Evolutionary conservation across 306 rosid genomes (phyloP).

Genomic region (Cicer yamashitae): DNA sequence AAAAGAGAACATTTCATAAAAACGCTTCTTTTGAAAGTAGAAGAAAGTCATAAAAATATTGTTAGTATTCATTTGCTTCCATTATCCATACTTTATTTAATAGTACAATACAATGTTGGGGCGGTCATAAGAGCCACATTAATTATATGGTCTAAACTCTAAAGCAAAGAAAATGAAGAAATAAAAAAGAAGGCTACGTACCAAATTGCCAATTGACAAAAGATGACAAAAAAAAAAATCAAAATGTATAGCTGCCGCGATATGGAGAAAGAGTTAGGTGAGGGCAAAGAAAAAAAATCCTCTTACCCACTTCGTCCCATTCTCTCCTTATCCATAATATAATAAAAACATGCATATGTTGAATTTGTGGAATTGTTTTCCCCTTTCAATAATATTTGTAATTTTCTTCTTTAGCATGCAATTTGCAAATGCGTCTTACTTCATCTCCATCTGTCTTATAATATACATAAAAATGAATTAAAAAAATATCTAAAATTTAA

Average conservation of each 20-base stretch:
- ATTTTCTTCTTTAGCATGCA: neutral
- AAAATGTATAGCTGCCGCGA: slow-evolving; percentile 30
- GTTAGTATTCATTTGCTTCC: slow-evolving; percentile 2
- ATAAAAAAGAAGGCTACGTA: slow-evolving; percentile 3
- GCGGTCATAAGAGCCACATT: slow-evolving; percentile 36
- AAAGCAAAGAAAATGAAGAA: slow-evolving; percentile 38
- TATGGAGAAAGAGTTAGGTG: slow-evolving; percentile 61
- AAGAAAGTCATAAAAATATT: too few species aligned
- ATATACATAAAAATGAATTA: too few species aligned
- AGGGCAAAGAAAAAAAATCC: slow-evolving; percentile 50
- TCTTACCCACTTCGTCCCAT: slow-evolving; percentile 45
- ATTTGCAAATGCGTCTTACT: neutral
- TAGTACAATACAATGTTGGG: slow-evolving; percentile 16
- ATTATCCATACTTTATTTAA: slow-evolving; percentile 27
- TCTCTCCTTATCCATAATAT: slow-evolving; percentile 15
- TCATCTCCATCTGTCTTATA: neutral
- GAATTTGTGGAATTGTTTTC: neutral
- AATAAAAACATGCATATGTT: neutral
- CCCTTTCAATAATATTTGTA: neutral
- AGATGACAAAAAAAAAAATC: slow-evolving; percentile 2
- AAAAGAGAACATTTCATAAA: too few species aligned
- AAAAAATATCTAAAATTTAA: too few species aligned
- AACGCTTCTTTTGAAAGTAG: too few species aligned
- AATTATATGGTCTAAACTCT: slow-evolving; percentile 27
- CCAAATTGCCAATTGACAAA: slow-evolving; percentile 26